Evolutionary conservation across 2,329 filamentous ascomycete species (phyloP).

Genomic region (Fusarium kyushuense): DNA sequence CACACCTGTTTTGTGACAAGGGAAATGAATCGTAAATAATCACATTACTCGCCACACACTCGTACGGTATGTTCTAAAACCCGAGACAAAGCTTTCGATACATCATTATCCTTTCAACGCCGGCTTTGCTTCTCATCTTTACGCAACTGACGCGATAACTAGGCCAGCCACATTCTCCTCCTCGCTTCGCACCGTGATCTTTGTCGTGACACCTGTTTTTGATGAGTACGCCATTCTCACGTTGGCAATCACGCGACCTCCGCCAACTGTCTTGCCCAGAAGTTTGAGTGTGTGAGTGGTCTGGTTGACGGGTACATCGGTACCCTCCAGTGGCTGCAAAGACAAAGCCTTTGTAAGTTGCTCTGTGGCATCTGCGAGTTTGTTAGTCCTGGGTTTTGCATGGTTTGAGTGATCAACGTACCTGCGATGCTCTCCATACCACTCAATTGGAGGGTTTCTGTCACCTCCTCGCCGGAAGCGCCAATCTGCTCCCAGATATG

Average conservation of each 20-base stretch:
- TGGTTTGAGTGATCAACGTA: conserved; percentile 60
- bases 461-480: conserved; percentile 87
- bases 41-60: conserved; percentile 40
- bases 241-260: conserved; percentile 87
- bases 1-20: conserved; percentile 8
- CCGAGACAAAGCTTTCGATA: conserved; percentile 49
- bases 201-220: conserved; percentile 94
- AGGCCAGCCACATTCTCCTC: conserved; percentile 90
- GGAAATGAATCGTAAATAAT: conserved; percentile 40
- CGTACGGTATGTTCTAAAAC: conserved; percentile 46
- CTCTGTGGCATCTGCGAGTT: conserved; percentile 83
- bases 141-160: conserved; percentile 87
- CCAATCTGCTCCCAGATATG: conserved; percentile 96
- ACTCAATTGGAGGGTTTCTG: conserved; percentile 89
- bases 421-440: conserved; percentile 92
- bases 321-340: conserved; percentile 93
- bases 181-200: conserved; percentile 91
- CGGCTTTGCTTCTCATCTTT: conserved; percentile 56
- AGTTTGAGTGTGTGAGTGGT: conserved; percentile 95
- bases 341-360: conserved; percentile 87
- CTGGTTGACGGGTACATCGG: conserved; percentile 87
- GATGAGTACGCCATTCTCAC: conserved; percentile 94
- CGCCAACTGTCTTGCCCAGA: conserved; percentile 92
- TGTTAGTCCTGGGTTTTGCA: conserved; percentile 40
- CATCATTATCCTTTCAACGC: conserved; percentile 54